phyloP scores from a whole-genome alignment of 176 grass and related monocot species.

The Miscanthus lutarioriparius region DNA sequence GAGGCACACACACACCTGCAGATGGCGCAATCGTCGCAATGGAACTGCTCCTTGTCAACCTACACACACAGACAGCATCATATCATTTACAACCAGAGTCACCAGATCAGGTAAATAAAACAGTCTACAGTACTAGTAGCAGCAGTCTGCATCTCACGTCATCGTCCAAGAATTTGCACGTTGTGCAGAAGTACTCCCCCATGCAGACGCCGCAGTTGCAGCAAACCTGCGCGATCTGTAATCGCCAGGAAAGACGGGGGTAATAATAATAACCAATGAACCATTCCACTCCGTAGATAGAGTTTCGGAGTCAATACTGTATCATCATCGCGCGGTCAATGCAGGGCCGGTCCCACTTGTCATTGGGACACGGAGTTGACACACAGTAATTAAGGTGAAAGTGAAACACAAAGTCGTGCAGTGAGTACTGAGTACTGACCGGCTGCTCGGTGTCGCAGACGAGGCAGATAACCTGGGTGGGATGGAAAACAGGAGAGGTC shows the following conservation, averaged over 20 bases:
- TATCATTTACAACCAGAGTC: neutral
- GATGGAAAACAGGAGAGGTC: neutral
- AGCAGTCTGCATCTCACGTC: slow-evolving; percentile 45
- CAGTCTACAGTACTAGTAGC: neutral
- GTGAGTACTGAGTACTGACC: slow-evolving; percentile 25
- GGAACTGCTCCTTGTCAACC: slow-evolving; percentile 75
- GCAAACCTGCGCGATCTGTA: slow-evolving; percentile 67
- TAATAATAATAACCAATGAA: neutral
- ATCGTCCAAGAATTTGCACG: slow-evolving; percentile 81
- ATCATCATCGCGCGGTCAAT: neutral
- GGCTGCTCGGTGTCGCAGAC: slow-evolving; percentile 85
- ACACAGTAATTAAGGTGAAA: neutral
- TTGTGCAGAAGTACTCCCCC: slow-evolving; percentile 85
- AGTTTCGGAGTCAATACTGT: too few relatives aligned
- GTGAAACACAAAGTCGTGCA: too few relatives aligned
- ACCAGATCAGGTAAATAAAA: neutral
- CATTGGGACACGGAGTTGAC: neutral
- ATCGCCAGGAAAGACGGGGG: neutral
- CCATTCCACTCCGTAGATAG: too few relatives aligned
- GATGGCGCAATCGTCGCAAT: slow-evolving; percentile 84
- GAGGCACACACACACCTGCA: slow-evolving; percentile 52
- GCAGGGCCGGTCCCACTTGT: neutral
- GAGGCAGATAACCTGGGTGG: slow-evolving; percentile 62
- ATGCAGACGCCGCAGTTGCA: slow-evolving; percentile 75
- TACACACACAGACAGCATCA: neutral